Conservation (phyloP, 2,329 filamentous ascomycete genomes). For the Colletotrichum tamarilloi region DNA sequence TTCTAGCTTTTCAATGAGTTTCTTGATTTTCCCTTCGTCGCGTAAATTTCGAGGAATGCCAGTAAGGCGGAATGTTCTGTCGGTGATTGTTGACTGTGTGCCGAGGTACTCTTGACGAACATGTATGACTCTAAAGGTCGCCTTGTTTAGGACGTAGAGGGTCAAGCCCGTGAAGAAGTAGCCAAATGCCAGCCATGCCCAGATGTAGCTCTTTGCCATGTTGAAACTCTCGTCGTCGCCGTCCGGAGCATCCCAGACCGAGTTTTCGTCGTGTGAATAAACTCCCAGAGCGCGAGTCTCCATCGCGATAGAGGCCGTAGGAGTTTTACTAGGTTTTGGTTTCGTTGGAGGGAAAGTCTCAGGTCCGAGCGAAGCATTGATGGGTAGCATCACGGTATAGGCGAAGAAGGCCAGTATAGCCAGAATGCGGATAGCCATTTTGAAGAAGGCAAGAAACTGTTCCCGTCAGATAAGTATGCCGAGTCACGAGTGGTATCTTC, state of each 20-base stretch:
- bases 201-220: slow-evolving; percentile 71
- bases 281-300: not conserved
- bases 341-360: not conserved
- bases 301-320: not conserved
- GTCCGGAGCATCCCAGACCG: slow-evolving; percentile 37
- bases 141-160: slow-evolving; percentile 82
- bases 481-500: not conserved
- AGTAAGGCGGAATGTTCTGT: slow-evolving; percentile 90
- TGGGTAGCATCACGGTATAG: slow-evolving; percentile 82
- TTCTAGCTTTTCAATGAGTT: slow-evolving; percentile 86
- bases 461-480: not conserved
- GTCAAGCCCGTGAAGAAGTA: slow-evolving; percentile 90
- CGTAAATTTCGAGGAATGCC: slow-evolving; percentile 85
- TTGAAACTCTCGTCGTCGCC: slow-evolving; percentile 46
- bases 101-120: slow-evolving; percentile 92
- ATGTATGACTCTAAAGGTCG: slow-evolving; percentile 87
- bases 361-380: slow-evolving; percentile 73
- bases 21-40: slow-evolving; percentile 84
- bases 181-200: slow-evolving; percentile 94
- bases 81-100: slow-evolving; percentile 93
- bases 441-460: slow-evolving; percentile 91
- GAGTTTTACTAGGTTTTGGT: not conserved
- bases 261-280: not conserved
- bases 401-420: slow-evolving; percentile 84
- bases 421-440: slow-evolving; percentile 90